phyloP scores from a whole-genome alignment of 1,284 basidiomycete species.

The Ceratobasidium sp. region DNA sequence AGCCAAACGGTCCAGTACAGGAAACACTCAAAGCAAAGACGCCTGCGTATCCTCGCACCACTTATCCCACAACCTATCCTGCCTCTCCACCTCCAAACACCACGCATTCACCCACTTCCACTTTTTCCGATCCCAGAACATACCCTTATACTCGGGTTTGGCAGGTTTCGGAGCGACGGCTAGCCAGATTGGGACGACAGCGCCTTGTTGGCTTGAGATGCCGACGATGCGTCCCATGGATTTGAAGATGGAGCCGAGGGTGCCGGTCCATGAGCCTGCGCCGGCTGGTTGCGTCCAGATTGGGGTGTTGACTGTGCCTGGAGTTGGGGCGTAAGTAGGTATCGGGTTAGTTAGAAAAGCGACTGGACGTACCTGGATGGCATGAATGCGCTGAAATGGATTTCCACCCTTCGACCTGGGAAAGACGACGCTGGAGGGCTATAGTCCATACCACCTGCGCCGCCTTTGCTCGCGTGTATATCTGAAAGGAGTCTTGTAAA shows the following conservation, averaged over 20 bases:
- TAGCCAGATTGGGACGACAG: constrained; percentile 40
- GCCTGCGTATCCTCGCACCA: constrained; percentile 33
- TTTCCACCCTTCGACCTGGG: constrained; percentile 31
- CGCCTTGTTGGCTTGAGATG: constrained; percentile 31
- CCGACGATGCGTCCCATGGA: too few species aligned
- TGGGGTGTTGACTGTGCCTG: constrained; percentile 28
- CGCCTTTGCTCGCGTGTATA: constrained; percentile 46
- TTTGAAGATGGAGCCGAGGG: too few species aligned
- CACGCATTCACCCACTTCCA: constrained; percentile 44
- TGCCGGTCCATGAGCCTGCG: not conserved
- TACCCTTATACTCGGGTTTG: constrained; percentile 13
- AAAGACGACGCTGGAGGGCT: constrained; percentile 41
- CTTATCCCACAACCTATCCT: constrained; percentile 35
- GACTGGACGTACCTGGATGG: constrained; percentile 44
- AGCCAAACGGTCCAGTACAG: too few species aligned
- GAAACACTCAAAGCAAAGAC: not conserved
- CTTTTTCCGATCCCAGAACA: constrained; percentile 41
- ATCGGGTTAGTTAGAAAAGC: not conserved
- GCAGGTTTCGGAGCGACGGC: constrained; percentile 29
- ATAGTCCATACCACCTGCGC: constrained; percentile 44
- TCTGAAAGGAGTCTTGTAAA: constrained; percentile 26
- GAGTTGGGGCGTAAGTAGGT: not conserved
- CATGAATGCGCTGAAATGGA: constrained; percentile 42
- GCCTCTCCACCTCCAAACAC: constrained; percentile 15
- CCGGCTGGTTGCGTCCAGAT: constrained; percentile 33